phyloP scores from a whole-genome alignment of 345 rosid species.

The Eucalyptus erythrocorys region DNA sequence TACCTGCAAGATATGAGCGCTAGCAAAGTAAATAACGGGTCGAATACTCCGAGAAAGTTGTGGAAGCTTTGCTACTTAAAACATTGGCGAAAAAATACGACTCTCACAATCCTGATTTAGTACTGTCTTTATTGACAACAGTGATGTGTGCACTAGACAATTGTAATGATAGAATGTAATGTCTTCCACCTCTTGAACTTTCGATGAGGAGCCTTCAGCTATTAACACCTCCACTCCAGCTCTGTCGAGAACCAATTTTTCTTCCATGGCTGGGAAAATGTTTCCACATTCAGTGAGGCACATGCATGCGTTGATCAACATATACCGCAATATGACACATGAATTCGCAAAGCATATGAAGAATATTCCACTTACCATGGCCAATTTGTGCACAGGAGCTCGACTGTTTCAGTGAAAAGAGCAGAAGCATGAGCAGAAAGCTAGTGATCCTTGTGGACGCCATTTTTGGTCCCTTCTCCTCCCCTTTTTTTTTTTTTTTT shows the following conservation, averaged over 20 bases:
- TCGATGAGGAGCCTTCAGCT: neutral
- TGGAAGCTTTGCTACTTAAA: neutral
- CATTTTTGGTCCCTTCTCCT: slow-evolving; percentile 2
- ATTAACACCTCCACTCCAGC: neutral
- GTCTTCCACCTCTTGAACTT: neutral
- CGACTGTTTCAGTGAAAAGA: slow-evolving; percentile 2
- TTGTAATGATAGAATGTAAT: neutral
- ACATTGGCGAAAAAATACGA: neutral
- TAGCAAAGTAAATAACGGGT: neutral
- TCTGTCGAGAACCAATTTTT: neutral
- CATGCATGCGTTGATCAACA: neutral
- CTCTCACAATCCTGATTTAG: neutral
- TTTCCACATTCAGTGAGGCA: neutral
- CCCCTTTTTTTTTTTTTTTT: neutral
- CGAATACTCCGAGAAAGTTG: neutral
- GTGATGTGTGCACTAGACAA: neutral
- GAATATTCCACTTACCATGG: neutral
- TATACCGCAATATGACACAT: neutral
- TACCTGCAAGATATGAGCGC: neutral
- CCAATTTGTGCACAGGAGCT: neutral
- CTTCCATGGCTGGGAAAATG: neutral
- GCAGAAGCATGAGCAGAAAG: slow-evolving; percentile 3
- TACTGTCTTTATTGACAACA: neutral
- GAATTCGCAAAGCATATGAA: too few relatives aligned
- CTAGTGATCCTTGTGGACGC: slow-evolving; percentile 2